Conservation (phyloP, 1,284 basidiomycete genomes). For the Cryptococcus jaspeensis region DNA sequence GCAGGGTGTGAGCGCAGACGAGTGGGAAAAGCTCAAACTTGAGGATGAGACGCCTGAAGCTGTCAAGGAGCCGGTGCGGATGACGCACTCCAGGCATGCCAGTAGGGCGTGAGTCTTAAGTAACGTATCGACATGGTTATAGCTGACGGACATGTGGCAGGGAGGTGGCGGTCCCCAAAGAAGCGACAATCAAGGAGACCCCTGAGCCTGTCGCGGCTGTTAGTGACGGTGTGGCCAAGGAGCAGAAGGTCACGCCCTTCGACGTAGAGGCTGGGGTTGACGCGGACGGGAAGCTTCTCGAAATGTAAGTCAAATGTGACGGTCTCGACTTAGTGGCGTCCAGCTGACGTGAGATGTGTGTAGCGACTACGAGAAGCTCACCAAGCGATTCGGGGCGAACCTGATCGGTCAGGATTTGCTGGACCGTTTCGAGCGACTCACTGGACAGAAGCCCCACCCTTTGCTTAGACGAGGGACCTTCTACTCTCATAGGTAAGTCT, state of each 20-base stretch:
- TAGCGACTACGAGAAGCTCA: conserved; percentile 91
- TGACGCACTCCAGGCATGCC: conserved; percentile 42
- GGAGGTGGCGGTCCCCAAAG: conserved; percentile 14
- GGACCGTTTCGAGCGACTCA: conserved; percentile 86
- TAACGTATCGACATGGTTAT: background rate
- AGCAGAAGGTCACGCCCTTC: conserved; percentile 95
- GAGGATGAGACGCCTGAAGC: conserved; percentile 50
- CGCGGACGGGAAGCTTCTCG: conserved; percentile 81
- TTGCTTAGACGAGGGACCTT: conserved; percentile 91
- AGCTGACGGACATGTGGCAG: conserved; percentile 2
- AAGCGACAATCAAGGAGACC: conserved; percentile 14
- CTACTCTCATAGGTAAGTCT: conserved; percentile 87
- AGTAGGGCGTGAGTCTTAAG: conserved; percentile 34
- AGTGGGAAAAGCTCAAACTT: conserved; percentile 50
- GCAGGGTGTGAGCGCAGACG: conserved; percentile 43
- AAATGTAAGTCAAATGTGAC: conserved; percentile 57
- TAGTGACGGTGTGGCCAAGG: conserved; percentile 41
- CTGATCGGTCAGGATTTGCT: conserved; percentile 74
- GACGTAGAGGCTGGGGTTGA: conserved; percentile 93
- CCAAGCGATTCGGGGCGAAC: conserved; percentile 90
- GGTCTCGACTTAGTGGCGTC: background rate
- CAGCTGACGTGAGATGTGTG: background rate
- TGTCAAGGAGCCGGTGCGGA: conserved; percentile 42
- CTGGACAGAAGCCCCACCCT: conserved; percentile 86
- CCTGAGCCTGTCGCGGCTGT: conserved; percentile 22